These are phyloP conservation scores for Daldinia vernicosa DNA, from an alignment of 495 filamentous ascomycete species.

Conservation along the genomic window DNA sequence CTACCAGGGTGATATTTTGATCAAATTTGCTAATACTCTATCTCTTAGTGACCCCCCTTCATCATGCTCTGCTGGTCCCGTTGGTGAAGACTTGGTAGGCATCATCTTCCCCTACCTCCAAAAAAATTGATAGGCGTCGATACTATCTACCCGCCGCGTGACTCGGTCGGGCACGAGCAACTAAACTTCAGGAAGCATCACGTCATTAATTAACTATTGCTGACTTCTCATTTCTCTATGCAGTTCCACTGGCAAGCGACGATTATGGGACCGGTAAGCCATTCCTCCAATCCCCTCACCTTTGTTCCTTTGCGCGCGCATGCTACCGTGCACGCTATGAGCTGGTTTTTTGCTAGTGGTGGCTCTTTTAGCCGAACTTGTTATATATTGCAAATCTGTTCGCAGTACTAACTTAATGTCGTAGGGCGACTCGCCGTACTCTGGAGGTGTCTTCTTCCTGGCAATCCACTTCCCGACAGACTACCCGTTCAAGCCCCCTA, in stretches of 20 bases:
- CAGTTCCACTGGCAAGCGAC: constrained; percentile 99
- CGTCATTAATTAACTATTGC: constrained; percentile 36
- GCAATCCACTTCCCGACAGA: constrained; percentile 99
- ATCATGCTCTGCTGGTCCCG: constrained; percentile 96
- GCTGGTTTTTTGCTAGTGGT: background rate
- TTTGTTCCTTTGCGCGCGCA: background rate
- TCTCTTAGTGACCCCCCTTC: constrained; percentile 89
- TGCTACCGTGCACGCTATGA: background rate
- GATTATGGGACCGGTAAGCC: constrained; percentile 98
- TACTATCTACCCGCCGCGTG: constrained; percentile 12
- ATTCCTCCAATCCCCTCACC: background rate
- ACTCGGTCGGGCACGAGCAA: constrained; percentile 19
- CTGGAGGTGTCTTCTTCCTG: constrained; percentile 97
- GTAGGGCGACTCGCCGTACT: constrained; percentile 93
- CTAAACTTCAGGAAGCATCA: background rate
- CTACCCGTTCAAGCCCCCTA: constrained; percentile 99
- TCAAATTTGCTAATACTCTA: constrained; percentile 52
- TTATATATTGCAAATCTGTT: background rate
- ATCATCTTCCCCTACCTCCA: constrained; percentile 28
- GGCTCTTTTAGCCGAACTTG: no score
- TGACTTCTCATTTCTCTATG: constrained; percentile 44
- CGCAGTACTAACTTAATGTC: constrained; percentile 45
- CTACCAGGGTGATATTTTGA: background rate
- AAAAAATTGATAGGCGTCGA: constrained; percentile 31
- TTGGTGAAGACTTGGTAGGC: constrained; percentile 97